Percentiles rank a stretch among this genome's conserved stretches.
Evolutionary conservation across 2,329 filamentous ascomycete genomes (phyloP).

Genomic region (Colletotrichum limetticola): DNA sequence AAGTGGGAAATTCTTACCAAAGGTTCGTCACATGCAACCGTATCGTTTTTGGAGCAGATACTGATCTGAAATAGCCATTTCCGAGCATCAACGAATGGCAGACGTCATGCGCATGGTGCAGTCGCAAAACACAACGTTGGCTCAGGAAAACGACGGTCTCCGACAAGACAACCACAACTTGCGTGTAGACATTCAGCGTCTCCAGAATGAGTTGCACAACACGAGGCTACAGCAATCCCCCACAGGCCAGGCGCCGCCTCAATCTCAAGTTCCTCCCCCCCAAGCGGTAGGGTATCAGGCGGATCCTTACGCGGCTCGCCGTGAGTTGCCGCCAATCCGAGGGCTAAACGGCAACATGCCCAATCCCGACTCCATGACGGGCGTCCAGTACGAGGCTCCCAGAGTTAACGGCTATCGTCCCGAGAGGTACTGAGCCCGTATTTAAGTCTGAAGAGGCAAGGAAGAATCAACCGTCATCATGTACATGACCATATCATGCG

Average conservation of each 20-base stretch:
- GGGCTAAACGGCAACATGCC: slow-evolving; percentile 57
- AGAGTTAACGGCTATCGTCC: slow-evolving; percentile 59
- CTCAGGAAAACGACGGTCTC: slow-evolving; percentile 58
- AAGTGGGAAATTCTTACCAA: slow-evolving; percentile 93
- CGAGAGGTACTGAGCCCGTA: slow-evolving; percentile 47
- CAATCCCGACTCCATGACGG: slow-evolving; percentile 71
- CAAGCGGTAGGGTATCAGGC: slow-evolving; percentile 40
- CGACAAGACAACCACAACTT: slow-evolving; percentile 60
- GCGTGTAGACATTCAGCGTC: slow-evolving; percentile 59
- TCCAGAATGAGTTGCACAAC: slow-evolving; percentile 49
- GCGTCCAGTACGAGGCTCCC: slow-evolving; percentile 70
- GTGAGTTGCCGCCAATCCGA: slow-evolving; percentile 68
- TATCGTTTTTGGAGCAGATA: background rate
- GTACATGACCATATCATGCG: background rate
- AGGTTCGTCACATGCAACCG: slow-evolving; percentile 62
- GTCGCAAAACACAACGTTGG: slow-evolving; percentile 53
- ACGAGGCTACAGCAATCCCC: slow-evolving; percentile 40
- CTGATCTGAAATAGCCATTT: slow-evolving; percentile 60
- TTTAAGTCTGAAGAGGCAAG: background rate
- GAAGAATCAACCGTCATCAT: background rate
- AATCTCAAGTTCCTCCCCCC: slow-evolving; percentile 37
- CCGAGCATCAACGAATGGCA: slow-evolving; percentile 67
- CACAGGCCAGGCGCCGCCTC: slow-evolving; percentile 36
- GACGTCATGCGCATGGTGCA: slow-evolving; percentile 60
- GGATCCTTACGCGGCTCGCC: slow-evolving; percentile 49